Conservation (phyloP, 176 grass and related monocot genomes). For the Paspalum notatum region DNA sequence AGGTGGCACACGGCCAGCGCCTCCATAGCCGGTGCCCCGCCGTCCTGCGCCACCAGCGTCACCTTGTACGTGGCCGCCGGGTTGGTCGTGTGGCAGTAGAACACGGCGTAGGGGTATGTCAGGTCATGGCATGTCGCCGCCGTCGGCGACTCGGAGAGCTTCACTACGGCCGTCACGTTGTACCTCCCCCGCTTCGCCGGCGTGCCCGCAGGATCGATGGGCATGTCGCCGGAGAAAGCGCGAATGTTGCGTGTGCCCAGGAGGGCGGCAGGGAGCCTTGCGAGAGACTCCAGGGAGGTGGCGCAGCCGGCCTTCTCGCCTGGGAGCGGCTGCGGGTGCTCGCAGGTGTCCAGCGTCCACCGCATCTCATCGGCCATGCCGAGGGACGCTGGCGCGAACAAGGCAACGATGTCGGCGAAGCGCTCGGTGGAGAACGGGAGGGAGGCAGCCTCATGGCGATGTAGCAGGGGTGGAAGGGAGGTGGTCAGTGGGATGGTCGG, state of each 20-base stretch:
- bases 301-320: conserved; percentile 37
- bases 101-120: conserved; percentile 26
- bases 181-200: conserved; percentile 1
- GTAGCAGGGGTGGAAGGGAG: not conserved
- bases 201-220: not conserved
- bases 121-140: conserved; percentile 22
- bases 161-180: not conserved
- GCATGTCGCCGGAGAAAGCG: not conserved
- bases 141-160: not conserved
- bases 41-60: not conserved
- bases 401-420: not conserved
- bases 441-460: conserved; percentile 3
- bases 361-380: conserved; percentile 1
- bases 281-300: conserved; percentile 37
- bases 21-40: not conserved
- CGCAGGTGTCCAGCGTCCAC: conserved; percentile 19
- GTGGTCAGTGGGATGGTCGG: conserved; percentile 40
- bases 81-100: conserved; percentile 41
- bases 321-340: not conserved
- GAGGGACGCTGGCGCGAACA: not conserved
- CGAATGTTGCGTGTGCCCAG: conserved; percentile 10
- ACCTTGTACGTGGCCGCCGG: not conserved
- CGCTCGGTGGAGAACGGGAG: conserved; percentile 38
- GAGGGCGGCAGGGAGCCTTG: not conserved
- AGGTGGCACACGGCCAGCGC: conserved; percentile 42